Conservation (phyloP, 805 yeast genomes). For the Cyberlindnera xishuangbannaensis region DNA sequence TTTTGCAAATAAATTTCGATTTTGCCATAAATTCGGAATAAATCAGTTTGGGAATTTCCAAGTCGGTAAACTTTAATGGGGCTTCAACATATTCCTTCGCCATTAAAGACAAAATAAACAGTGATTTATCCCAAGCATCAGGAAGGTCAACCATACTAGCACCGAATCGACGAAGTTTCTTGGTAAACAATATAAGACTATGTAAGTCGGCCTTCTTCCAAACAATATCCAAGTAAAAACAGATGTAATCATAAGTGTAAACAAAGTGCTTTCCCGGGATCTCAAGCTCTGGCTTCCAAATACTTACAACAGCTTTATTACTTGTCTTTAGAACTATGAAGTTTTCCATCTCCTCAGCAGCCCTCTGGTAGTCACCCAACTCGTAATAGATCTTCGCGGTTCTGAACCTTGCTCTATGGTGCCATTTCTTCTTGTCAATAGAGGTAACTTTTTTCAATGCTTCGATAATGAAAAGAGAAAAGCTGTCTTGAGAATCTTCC, state of each 20-base stretch:
- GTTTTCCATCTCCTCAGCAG: constrained; percentile 57
- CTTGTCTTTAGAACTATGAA: constrained; percentile 62
- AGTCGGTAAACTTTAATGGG: constrained; percentile 45
- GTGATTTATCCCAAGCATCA: constrained; percentile 61
- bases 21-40: constrained; percentile 38
- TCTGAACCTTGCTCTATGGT: constrained; percentile 75
- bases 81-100: constrained; percentile 40
- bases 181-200: constrained; percentile 53
- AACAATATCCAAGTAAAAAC: constrained; percentile 54
- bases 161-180: constrained; percentile 71
- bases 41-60: constrained; percentile 38
- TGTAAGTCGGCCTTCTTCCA: constrained; percentile 49
- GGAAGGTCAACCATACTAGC: constrained; percentile 66
- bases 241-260: constrained; percentile 64
- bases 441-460: constrained; percentile 42
- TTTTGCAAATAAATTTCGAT: constrained; percentile 29
- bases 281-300: constrained; percentile 93
- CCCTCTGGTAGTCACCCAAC: constrained; percentile 43
- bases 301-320: constrained; percentile 66
- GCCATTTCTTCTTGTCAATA: constrained; percentile 84
- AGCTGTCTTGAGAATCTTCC: constrained; percentile 16
- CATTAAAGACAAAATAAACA: constrained; percentile 45
- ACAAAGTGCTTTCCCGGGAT: constrained; percentile 90
- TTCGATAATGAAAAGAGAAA: constrained; percentile 37
- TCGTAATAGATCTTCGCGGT: constrained; percentile 57